Base-by-base conservation (phyloP, 768 basidiomycete species). In the Tubosaeta sp. region DNA sequence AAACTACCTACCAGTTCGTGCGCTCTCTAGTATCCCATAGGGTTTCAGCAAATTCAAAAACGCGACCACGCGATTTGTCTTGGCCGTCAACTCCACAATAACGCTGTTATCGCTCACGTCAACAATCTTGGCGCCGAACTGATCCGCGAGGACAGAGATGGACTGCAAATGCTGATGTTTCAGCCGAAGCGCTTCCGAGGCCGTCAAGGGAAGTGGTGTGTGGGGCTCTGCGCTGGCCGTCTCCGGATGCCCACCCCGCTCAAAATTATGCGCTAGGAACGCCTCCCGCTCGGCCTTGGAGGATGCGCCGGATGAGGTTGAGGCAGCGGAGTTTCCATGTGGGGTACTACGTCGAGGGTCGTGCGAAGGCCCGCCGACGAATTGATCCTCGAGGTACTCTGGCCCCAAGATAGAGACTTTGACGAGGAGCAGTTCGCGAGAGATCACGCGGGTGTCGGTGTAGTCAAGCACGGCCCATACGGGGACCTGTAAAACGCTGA, bases 401-500 rank as follows among this genome's bases (percentile, higher is more conserved):
- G 94, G 91, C 2, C 96, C 96, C 31, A 99, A 85, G 63, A 94
- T 95, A 52, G 96, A 98, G 3, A 99, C 84, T 67, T 99, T 99
- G 64, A 87, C 90, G 57, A 99, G 86, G 29, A 98, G 80, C 13
- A 98, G 79, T 70, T 99, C 96, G 59, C 96, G 89, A 57, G 87
- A 80, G 67, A 99, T 95, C 25, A 86, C 84, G 50, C 80, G 83
- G 21, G 94, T 98, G 54, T 94, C 80, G 18, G 95, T 97, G 69
- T 98, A 99, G 71, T 99, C 94, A 53, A 99, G 77, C 29, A 99
- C 96, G 25, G 95, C 96, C 96, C 96, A 99, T 4, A 99, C 96
- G 44, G 95, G 96, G 24, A 99, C 94, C 95, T 96, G 45, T 7
- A 3, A 19, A 21, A 21, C 21, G 7, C 13, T 45, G 31, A 45